Base-by-base conservation (phyloP, 495 filamentous ascomycete species). In the Aspergillus panamensis region DNA sequence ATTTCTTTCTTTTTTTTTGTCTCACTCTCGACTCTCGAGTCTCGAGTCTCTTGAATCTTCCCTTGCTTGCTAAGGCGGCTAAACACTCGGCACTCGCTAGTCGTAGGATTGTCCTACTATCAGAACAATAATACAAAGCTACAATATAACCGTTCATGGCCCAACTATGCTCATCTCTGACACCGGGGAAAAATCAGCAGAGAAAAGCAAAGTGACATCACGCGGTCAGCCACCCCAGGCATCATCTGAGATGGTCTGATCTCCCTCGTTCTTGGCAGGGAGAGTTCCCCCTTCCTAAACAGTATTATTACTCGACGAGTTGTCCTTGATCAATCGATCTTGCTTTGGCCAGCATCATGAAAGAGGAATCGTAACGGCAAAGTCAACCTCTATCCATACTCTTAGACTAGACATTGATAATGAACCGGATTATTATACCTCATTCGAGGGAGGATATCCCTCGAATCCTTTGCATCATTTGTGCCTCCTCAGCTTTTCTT, bases 161-260 rank as follows among this genome's bases (percentile, higher is more conserved):
- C 40, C 17, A 45, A 52, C 56, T 58, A 52, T 58, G 30, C 56
- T 58, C 48, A 32, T 58, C 56, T 58, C 56, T 58, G 29, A 52
- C 60, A 62, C 51, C 55, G 47, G 48, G 42, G 50, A 58, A 52
- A 43, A 52, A 43, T 25, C 33, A 45, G 31, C 39, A 17, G n/a
- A 21, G 32, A 57, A 61, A 62, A 62, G 55, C 49, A 62, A 58
- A 33, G 31, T 50, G 32, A 48, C 53, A 60, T 62, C 63, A 66
- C 63, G 63, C 60, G 62, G 59, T 49, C 62, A 61, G 55, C 48
- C 59, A 39, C 35, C 54, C 52, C 35, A 43, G 19, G 48, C 53
- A 60, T 66, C 63, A 62, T 55, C 54, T 53, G 57, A 57, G 39
- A 55, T 62, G 59, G 63, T 57, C 59, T 62, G 62, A 59, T 59